These are phyloP conservation scores for Curvularia verruculosa DNA, from an alignment of 2,329 filamentous ascomycete species.

Conservation along the genomic window DNA sequence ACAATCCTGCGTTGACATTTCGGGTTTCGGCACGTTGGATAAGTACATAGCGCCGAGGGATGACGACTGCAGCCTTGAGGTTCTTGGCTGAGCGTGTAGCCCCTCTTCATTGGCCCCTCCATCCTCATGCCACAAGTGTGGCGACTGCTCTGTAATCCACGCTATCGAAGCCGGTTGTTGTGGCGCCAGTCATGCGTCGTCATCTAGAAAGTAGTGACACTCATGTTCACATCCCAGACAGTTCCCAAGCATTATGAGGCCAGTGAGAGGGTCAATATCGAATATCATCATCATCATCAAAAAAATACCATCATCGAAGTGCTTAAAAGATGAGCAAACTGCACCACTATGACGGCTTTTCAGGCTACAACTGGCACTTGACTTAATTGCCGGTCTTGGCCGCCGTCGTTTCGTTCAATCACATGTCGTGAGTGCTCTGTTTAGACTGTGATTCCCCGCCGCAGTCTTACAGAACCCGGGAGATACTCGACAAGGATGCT, in stretches of 20 bases:
- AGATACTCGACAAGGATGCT: conserved; percentile 35
- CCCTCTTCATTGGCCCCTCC: background rate
- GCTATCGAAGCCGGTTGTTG: conserved; percentile 2
- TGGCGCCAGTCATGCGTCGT: background rate
- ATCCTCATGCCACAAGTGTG: background rate
- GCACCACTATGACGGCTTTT: background rate
- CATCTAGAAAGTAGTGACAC: background rate
- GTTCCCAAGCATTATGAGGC: background rate
- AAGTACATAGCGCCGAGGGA: background rate
- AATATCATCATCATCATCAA: no score
- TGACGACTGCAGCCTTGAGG: conserved; percentile 2
- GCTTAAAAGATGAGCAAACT: background rate
- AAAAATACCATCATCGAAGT: background rate
- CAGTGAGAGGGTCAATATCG: background rate
- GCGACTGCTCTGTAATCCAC: conserved; percentile 3
- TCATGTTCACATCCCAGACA: background rate
- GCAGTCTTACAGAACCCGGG: conserved; percentile 16
- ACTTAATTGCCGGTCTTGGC: conserved; percentile 2
- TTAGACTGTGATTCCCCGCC: conserved; percentile 13
- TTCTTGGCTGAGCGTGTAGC: background rate
- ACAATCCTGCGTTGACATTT: background rate
- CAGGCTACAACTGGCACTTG: background rate
- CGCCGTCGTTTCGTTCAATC: conserved; percentile 14
- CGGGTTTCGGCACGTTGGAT: background rate
- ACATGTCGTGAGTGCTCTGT: conserved; percentile 11